These are phyloP conservation scores for Hamamelis virginiana DNA, from an alignment of 164 flowering plant genomes.

Conservation along the genomic window DNA sequence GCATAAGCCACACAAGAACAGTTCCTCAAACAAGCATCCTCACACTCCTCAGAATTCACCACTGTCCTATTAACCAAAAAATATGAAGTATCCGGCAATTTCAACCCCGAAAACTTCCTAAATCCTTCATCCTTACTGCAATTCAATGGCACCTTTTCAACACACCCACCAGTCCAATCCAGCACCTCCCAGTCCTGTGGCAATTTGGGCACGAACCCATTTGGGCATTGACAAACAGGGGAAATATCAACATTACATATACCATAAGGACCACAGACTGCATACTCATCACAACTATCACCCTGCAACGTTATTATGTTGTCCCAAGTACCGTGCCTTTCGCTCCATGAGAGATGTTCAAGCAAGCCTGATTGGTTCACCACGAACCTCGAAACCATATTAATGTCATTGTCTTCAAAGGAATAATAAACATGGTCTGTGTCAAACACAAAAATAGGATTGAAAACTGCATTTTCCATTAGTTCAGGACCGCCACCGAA, in stretches of 20 bases:
- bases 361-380: constrained; percentile 13
- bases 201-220: constrained; percentile 18
- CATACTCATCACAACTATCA: constrained; percentile 10
- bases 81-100: constrained; percentile 24
- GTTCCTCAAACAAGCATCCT: constrained; percentile 18
- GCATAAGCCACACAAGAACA: constrained; percentile 34
- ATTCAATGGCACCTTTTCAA: constrained; percentile 8
- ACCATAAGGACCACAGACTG: constrained; percentile 15
- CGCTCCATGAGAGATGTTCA: constrained; percentile 12
- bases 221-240: constrained; percentile 12
- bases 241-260: neutral
- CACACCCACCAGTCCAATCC: constrained; percentile 31
- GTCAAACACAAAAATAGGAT: neutral
- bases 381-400: constrained; percentile 2
- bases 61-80: neutral
- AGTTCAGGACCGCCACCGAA: constrained; percentile 6
- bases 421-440: constrained; percentile 3
- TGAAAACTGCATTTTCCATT: neutral
- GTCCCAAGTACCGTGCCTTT: neutral
- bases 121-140: constrained; percentile 28
- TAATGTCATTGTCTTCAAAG: neutral
- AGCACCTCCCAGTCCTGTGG: constrained; percentile 9
- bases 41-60: constrained; percentile 14
- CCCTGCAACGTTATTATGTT: neutral
- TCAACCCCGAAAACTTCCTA: constrained; percentile 12